These are phyloP conservation scores for Leccinum subrobustum DNA, from an alignment of 1,284 basidiomycete genomes.

Conservation along the genomic window DNA sequence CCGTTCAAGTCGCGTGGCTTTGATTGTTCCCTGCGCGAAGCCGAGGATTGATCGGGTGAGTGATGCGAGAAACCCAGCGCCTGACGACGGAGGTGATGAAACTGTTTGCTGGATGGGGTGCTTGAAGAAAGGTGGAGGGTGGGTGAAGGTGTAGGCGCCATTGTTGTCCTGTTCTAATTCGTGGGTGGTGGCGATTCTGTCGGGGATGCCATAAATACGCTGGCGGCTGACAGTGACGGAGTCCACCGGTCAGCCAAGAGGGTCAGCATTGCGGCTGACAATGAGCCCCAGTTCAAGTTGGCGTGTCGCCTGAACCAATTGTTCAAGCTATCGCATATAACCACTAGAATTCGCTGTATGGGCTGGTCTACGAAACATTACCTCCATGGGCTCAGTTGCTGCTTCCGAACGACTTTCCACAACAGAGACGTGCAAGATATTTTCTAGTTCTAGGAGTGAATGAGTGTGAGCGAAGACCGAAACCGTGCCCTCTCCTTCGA, in stretches of 20 bases:
- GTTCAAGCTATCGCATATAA: neutral
- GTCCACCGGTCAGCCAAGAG: constrained; percentile 20
- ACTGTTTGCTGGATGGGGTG: constrained; percentile 1
- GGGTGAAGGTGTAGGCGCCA: constrained; percentile 24
- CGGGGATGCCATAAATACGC: constrained; percentile 23
- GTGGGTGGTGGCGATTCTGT: neutral
- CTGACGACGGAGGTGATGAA: constrained; percentile 18
- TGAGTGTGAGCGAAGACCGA: neutral
- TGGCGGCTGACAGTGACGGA: constrained; percentile 25
- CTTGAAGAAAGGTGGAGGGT: constrained; percentile 3
- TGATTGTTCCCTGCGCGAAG: neutral
- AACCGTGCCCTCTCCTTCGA: neutral
- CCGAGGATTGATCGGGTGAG: constrained; percentile 1
- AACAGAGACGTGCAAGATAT: neutral
- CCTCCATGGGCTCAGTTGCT: neutral
- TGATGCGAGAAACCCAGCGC: constrained; percentile 3
- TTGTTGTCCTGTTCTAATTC: constrained; percentile 6
- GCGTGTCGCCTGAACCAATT: neutral
- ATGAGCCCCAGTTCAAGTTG: neutral
- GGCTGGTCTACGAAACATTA: neutral
- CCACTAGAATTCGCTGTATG: neutral
- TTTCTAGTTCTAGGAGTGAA: no score
- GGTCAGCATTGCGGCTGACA: constrained; percentile 22
- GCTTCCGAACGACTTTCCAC: neutral
- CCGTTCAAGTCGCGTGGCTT: constrained; percentile 10